Evolutionary conservation across 768 basidiomycete genomes (phyloP), one percentile per base, ranked within the genome.

Genomic region (Suillus discolor): DNA sequence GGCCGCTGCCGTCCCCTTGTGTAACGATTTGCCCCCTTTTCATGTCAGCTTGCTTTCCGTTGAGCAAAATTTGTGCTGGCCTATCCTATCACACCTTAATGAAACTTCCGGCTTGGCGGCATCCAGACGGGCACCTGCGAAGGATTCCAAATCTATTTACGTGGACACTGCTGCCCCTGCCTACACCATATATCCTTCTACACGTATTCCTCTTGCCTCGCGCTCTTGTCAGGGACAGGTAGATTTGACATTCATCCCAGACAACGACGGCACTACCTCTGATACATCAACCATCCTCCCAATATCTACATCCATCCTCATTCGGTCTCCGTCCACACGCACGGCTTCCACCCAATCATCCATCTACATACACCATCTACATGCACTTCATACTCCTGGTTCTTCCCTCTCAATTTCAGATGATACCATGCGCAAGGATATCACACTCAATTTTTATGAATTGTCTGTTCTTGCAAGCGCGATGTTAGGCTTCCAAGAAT

Each of bases 361-460:
- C 8, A 70, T 89, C 38, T 84, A 89, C 61, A 77, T 92, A 38
- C 87, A 90, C 74, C 79, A 90, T 16, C 79, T 94, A 28, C 80
- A 86, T 66, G 79, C 80, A 38, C 74, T 78, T 41, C 82, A 81
- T 62, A 83, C 82, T 3, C 71, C 72, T 1, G 74, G 72, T 41
- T 85, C 84, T 25, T 79, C 81, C 41, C 74, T 71, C 42, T 71
- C 66, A n/a, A 69, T 69, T 55, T 64, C 73, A 49, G 79, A 80
- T 45, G 71, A 74, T n/a, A 72, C 74, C 62, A 77, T 74, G 59
- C 72, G 77, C 66, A 71, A 77, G 31, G 92, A 93, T 62, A 83
- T 94, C 70, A 85, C 89, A 20, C 81, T 77, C 53, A 93, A 87
- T 71, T 93, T 84, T 71, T 82, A 91, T 70, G 89, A 90, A 65